These are phyloP conservation scores for Xylaria sp. DNA, from an alignment of 2,329 filamentous ascomycete species.

Conservation along the genomic window DNA sequence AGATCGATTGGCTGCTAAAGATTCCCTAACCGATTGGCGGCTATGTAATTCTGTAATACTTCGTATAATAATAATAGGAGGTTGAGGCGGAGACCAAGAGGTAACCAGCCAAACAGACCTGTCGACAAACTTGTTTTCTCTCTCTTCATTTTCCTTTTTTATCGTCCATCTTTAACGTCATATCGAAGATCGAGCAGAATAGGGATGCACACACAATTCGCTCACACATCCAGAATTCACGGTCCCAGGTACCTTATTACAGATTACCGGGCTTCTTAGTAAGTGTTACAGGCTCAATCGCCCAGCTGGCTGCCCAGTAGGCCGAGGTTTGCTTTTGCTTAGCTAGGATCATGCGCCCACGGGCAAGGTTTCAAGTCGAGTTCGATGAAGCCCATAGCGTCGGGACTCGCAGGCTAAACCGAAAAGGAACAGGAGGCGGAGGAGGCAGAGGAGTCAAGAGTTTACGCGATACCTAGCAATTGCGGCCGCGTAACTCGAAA, in stretches of 20 bases:
- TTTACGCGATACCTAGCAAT: not conserved
- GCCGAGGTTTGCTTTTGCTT: too few species aligned
- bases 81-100: not conserved
- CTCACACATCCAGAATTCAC: too few species aligned
- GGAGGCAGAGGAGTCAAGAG: not conserved
- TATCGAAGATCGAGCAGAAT: too few species aligned
- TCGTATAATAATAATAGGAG: not conserved
- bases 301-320: not conserved
- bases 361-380: not conserved
- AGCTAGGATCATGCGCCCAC: not conserved
- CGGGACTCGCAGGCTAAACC: not conserved
- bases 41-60: too few species aligned
- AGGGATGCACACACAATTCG: too few species aligned
- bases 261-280: too few species aligned
- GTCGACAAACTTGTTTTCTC: not conserved
- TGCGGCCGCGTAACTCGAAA: slow-evolving; percentile 8
- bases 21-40: too few species aligned
- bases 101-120: not conserved
- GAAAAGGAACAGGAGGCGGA: too few species aligned
- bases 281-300: not conserved
- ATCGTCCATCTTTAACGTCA: too few species aligned
- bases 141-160: too few species aligned
- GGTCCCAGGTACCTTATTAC: not conserved
- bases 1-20: not conserved
- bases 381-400: not conserved